These are phyloP conservation scores for Aureobasidium lini DNA, from an alignment of 2,329 filamentous ascomycete genomes.

Conservation along the genomic window DNA sequence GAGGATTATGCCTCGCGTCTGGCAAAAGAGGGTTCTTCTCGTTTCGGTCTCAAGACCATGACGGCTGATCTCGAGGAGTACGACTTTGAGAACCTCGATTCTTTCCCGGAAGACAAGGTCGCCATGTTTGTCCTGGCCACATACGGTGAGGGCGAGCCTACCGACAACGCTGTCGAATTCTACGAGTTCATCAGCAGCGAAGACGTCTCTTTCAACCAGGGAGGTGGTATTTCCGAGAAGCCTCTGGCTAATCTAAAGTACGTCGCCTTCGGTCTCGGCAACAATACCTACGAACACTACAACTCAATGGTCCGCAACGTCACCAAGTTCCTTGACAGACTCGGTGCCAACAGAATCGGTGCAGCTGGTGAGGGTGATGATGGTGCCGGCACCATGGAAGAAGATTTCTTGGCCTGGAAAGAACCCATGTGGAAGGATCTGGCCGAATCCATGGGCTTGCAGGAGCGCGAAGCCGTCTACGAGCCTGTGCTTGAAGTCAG, in stretches of 20 bases:
- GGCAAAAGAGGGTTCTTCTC: slow-evolving; percentile 93
- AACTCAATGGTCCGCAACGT: slow-evolving; percentile 97
- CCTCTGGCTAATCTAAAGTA: slow-evolving; percentile 81
- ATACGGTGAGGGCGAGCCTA: slow-evolving; percentile 96
- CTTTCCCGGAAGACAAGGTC: slow-evolving; percentile 80
- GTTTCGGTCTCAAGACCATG: slow-evolving; percentile 96
- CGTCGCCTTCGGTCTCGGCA: slow-evolving; percentile 54
- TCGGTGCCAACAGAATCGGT: slow-evolving; percentile 79
- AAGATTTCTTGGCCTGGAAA: slow-evolving; percentile 98
- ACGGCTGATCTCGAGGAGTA: slow-evolving; percentile 97
- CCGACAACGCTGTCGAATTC: slow-evolving; percentile 97
- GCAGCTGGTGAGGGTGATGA: slow-evolving; percentile 92
- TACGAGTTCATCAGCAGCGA: slow-evolving; percentile 90
- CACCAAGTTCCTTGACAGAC: slow-evolving; percentile 68
- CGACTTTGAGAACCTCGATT: slow-evolving; percentile 89
- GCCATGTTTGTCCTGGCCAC: slow-evolving; percentile 94
- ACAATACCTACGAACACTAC: slow-evolving; percentile 63
- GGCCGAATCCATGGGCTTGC: slow-evolving; percentile 72
- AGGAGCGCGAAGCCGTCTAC: slow-evolving; percentile 94
- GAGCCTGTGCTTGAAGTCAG: slow-evolving; percentile 83
- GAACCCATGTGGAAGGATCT: slow-evolving; percentile 96
- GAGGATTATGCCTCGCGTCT: slow-evolving; percentile 96
- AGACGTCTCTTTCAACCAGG: slow-evolving; percentile 71
- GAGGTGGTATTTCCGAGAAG: slow-evolving; percentile 53
- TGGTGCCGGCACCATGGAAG: slow-evolving; percentile 97